Base-by-base conservation (phyloP, 1,284 basidiomycete species). In the Trichosporon asahii region DNA sequence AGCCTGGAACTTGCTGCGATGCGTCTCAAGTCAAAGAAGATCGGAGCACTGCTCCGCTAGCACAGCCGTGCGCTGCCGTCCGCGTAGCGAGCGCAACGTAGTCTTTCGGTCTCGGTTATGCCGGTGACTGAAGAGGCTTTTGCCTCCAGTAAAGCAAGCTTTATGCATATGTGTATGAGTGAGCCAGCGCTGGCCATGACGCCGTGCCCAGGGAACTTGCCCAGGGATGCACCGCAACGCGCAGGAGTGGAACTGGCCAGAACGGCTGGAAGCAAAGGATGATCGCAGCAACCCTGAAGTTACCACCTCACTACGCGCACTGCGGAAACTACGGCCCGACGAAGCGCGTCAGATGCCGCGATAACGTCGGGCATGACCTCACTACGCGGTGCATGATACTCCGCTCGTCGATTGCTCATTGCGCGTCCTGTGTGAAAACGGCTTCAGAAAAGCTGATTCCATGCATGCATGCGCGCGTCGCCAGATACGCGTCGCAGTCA, bases 121-220 rank as follows among this genome's bases (percentile, higher is more conserved):
- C 18, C 9, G 4, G 27, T 14, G 18, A 21, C 44, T 12, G 18
- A 23, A 31, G 18, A 61, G n/a, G n/a, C n/a, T n/a, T n/a, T 29
- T 15, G 29, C 57, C 57, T 25, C 18, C 9, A 23, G n/a, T 33
- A 7, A 18, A 9, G 31, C 31, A 31, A 31, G 27, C 27, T 31
- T 61, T 31, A 61, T 61, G 57, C 57, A 61, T 61, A 61, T 61
- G 57, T 61, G 57, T 33, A 33, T 61, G 27, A 18, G 11, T n/a
- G n/a, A 31, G 57, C 35, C 11, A 33, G 31, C 8, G 27, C 11
- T 27, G 53, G 31, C 7, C 25, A 57, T 57, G 53, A 57, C 53
- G 29, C 27, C 14, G 27, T 61, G 14, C 27, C 18, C 49, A 53
- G 23, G 49, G 49, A 53, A 46, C 18, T 18, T 33, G n/a, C n/a